Evolutionary conservation across 768 basidiomycete genomes (phyloP).

Genomic region (Tulasnella sp.): DNA sequence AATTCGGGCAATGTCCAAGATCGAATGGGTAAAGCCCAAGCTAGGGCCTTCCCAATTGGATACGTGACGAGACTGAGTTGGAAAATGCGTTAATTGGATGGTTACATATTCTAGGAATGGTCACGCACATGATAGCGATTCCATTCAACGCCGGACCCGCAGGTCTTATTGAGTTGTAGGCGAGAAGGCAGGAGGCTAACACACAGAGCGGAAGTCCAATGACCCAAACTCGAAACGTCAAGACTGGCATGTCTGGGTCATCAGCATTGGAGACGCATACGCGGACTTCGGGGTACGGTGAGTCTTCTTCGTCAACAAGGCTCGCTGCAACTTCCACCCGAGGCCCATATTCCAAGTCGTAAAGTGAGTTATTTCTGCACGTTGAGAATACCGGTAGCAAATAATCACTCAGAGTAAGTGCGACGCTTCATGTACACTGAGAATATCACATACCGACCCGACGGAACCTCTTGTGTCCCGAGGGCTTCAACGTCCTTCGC

Average conservation of each 20-base stretch:
- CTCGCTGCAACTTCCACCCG: too few species aligned
- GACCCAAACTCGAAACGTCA: constrained; percentile 86
- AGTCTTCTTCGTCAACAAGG: constrained; percentile 77
- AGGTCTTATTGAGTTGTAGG: background rate
- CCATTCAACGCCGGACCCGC: background rate
- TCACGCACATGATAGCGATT: background rate
- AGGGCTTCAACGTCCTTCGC: background rate
- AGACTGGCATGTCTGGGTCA: constrained; percentile 92
- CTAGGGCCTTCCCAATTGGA: constrained; percentile 80
- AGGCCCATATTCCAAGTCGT: too few species aligned
- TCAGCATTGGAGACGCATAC: constrained; percentile 96
- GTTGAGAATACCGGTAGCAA: too few species aligned
- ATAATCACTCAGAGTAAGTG: too few species aligned
- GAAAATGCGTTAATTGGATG: background rate
- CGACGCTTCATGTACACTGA: too few species aligned
- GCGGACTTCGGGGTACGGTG: constrained; percentile 92
- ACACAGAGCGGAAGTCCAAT: constrained; percentile 40
- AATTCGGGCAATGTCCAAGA: constrained; percentile 40
- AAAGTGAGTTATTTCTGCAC: too few species aligned
- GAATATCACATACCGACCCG: background rate
- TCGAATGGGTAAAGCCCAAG: constrained; percentile 73
- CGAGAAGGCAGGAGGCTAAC: constrained; percentile 36
- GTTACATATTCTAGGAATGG: too few species aligned
- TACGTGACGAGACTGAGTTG: constrained; percentile 58
- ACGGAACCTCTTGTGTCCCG: background rate